phyloP scores from a whole-genome alignment of 73 alveolate genomes.

The Uronychia setigera region DNA sequence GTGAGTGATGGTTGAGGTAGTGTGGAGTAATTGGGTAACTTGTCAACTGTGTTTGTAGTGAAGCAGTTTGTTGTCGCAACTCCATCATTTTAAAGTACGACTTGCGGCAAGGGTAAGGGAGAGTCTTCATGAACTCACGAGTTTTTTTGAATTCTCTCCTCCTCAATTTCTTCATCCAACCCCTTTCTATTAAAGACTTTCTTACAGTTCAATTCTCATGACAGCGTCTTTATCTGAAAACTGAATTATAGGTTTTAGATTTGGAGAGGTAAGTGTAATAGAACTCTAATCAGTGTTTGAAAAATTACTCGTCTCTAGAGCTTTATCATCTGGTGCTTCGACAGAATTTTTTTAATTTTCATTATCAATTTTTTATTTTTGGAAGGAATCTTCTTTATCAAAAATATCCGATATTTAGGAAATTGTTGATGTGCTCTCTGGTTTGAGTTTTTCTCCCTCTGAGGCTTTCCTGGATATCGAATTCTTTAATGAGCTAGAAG shows the following conservation, averaged over 20 bases:
- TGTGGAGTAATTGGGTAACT: background rate
- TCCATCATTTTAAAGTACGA: background rate
- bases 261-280: background rate
- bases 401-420: background rate
- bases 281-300: too few species aligned
- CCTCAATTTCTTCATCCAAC: background rate
- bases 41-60: too few species aligned
- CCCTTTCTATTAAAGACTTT: background rate
- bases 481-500: background rate
- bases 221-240: background rate
- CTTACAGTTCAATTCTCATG: background rate
- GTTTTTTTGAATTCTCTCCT: background rate
- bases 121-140: background rate
- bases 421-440: background rate
- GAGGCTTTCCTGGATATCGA: background rate
- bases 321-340: background rate
- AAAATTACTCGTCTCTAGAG: too few species aligned
- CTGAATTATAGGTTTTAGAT: background rate
- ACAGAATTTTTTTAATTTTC: background rate
- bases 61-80: background rate
- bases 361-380: too few species aligned
- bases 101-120: background rate
- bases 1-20: constrained; percentile 4
- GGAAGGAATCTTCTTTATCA: background rate
- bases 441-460: background rate